Evolutionary conservation across 2,329 filamentous ascomycete genomes (phyloP).

Genomic region (Coniella vitis): DNA sequence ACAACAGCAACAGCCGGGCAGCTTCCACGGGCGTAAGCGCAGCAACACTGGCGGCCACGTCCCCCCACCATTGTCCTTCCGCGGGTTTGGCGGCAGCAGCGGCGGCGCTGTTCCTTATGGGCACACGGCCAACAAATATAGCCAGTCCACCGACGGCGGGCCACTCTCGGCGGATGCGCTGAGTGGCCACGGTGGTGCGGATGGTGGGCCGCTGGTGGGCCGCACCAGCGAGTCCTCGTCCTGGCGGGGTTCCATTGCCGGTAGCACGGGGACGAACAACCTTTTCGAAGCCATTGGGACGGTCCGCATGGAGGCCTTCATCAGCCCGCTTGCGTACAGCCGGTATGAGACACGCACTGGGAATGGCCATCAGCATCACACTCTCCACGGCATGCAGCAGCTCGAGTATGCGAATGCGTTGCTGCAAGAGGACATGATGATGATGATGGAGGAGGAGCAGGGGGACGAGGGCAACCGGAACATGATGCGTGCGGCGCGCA

Average conservation of each 20-base stretch:
- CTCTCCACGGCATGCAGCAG: conserved; percentile 38
- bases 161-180: conserved; percentile 2
- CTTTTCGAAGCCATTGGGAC: conserved; percentile 89
- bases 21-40: conserved; percentile 69
- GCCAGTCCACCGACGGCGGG: conserved; percentile 24
- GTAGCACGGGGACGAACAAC: conserved; percentile 35
- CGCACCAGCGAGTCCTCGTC: conserved; percentile 50
- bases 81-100: conserved; percentile 60
- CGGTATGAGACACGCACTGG: conserved; percentile 32
- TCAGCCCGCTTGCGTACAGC: conserved; percentile 53
- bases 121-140: conserved; percentile 46
- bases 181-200: conserved; percentile 8
- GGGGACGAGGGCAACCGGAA: too few relatives aligned
- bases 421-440: background rate
- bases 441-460: too few relatives aligned
- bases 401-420: conserved; percentile 37
- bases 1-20: conserved; percentile 23
- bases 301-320: conserved; percentile 95
- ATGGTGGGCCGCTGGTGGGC: conserved; percentile 26
- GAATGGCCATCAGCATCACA: conserved; percentile 29
- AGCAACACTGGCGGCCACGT: conserved; percentile 80
- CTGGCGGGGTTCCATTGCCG: conserved; percentile 21
- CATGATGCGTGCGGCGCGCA: conserved; percentile 37
- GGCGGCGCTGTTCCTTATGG: conserved; percentile 28
- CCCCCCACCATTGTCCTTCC: conserved; percentile 64